Evolutionary conservation across 805 yeast genomes (phyloP).

Genomic region (Cyberlindnera lachancei): DNA sequence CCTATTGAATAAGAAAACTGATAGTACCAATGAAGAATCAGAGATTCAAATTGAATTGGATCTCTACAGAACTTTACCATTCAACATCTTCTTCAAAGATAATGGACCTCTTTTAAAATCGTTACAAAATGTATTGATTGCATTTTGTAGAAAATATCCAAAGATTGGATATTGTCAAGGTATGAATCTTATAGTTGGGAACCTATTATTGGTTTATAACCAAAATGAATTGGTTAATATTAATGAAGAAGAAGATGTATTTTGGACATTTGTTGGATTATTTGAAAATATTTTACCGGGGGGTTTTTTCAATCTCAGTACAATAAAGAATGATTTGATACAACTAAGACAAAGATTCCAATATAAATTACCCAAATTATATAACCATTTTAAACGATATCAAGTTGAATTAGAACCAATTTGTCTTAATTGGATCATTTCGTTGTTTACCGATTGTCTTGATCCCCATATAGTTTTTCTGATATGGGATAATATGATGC

Average conservation of each 20-base stretch:
- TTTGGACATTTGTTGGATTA: slow-evolving; percentile 44
- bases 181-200: slow-evolving; percentile 53
- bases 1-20: slow-evolving; percentile 18
- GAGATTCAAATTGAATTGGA: slow-evolving; percentile 46
- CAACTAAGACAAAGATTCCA: slow-evolving; percentile 30
- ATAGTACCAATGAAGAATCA: slow-evolving; percentile 24
- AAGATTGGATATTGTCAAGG: slow-evolving; percentile 53
- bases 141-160: slow-evolving; percentile 40
- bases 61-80: slow-evolving; percentile 47
- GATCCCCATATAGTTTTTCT: slow-evolving; percentile 44
- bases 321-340: slow-evolving; percentile 34
- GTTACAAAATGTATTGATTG: slow-evolving; percentile 39
- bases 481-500: slow-evolving; percentile 42
- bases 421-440: slow-evolving; percentile 50
- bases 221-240: too few species aligned
- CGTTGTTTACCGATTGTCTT: slow-evolving; percentile 44
- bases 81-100: slow-evolving; percentile 42
- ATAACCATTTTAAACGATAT: slow-evolving; percentile 26
- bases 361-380: slow-evolving; percentile 33
- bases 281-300: slow-evolving; percentile 41
- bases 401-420: slow-evolving; percentile 41
- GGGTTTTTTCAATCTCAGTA: slow-evolving; percentile 30
- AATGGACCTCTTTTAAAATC: slow-evolving; percentile 49
- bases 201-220: slow-evolving; percentile 34
- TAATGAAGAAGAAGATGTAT: slow-evolving; percentile 49